phyloP scores from a whole-genome alignment of 225 moss, liverwort and hornwort genomes.

The Ulota crispa region DNA sequence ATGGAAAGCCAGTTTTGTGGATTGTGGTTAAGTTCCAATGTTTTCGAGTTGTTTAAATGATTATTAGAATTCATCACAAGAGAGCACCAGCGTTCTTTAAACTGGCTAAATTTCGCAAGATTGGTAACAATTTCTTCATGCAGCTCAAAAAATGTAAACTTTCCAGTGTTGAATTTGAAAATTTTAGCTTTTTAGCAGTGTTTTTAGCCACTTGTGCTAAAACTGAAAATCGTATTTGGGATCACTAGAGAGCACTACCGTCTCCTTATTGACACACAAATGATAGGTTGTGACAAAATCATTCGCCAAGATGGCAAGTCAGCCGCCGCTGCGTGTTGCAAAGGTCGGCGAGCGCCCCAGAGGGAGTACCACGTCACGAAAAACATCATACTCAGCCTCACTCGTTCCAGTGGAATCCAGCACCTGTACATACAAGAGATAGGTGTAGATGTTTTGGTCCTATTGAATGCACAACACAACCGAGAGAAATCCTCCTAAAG shows the following conservation, averaged over 20 bases:
- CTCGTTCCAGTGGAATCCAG: constrained; percentile 68
- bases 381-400: constrained; percentile 81
- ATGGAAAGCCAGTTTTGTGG: too few relatives aligned
- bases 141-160: too few relatives aligned
- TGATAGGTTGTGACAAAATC: neutral
- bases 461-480: neutral
- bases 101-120: too few relatives aligned
- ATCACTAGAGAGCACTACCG: neutral
- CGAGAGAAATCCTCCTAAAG: neutral
- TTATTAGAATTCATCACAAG: too few relatives aligned
- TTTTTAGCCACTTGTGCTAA: too few relatives aligned
- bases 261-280: neutral
- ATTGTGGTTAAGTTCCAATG: too few relatives aligned
- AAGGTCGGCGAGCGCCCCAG: constrained; percentile 63
- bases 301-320: constrained; percentile 7
- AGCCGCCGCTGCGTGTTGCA: constrained; percentile 56
- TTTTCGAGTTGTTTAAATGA: too few relatives aligned
- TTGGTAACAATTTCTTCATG: too few relatives aligned
- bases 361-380: constrained; percentile 80
- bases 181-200: too few relatives aligned
- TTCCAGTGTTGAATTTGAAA: too few relatives aligned
- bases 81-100: neutral
- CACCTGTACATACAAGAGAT: constrained; percentile 44
- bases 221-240: too few relatives aligned
- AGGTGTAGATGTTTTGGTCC: neutral